Evolutionary conservation across 1,139 yeast species (phyloP), one percentile per base, ranked within the genome.

Genomic region (Protomyces arabidopsidicola): DNA sequence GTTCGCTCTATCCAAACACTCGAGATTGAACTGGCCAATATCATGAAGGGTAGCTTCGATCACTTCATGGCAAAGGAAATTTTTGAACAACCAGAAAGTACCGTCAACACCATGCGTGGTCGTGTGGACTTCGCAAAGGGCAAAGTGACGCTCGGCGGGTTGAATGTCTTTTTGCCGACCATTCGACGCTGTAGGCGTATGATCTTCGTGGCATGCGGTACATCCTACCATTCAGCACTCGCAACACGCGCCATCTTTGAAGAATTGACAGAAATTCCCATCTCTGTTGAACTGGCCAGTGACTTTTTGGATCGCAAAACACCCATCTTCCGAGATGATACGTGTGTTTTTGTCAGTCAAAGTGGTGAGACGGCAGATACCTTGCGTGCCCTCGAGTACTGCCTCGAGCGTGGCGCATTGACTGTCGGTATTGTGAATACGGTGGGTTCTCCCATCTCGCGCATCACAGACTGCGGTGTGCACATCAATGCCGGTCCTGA

Each of bases 401-500:
- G 98, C 79, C 82, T 88, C 73, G 98, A 95, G 73, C 88, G 97
- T 74, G 98, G 98, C 69, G 97, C 98, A 38, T 82, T 95, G 70
- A 91, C 97, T 38, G 95, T 95, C 66, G 99, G 99, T 77, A 88
- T 95, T 72, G 98, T 95, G 63, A 84, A 84, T 75, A 84, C 90
- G 69, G 99, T 95, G 55, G 99, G 99, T 72, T 95, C 98, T 5
- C 85, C 95, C 60, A 90, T 95, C 78, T 91, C 98, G 22, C 85
- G 97, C 76, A 87, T 85, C 73, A 95, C 99, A 51, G 96, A 91
- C 77, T 95, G 98, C 81, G 99, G 99, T 83, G 97, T 95, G 64
- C 99, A 95, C 76, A 91, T 95, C 75, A 95, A 95, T 75, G 98
- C 98, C 54, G 99, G 99, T 69, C 98, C 98, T 51, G 99, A 95